Conservation (phyloP, 148 eudicot genomes). For the Rhododendron ferrugineum region DNA sequence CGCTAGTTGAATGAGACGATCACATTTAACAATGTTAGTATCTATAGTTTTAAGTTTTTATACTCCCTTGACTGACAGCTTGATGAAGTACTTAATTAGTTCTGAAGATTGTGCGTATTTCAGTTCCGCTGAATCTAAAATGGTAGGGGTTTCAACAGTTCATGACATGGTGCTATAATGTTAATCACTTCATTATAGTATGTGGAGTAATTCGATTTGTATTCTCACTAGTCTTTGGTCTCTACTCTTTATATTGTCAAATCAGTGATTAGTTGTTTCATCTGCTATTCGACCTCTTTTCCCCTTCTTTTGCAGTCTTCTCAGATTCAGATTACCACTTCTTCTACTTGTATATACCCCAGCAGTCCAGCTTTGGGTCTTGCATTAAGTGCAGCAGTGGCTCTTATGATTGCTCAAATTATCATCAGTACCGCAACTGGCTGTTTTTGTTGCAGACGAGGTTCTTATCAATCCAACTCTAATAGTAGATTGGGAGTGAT, state of each 20-base stretch:
- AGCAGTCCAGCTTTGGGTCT: slow-evolving; percentile 75
- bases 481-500: slow-evolving; percentile 52
- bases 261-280: not conserved
- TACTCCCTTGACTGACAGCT: not conserved
- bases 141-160: not conserved
- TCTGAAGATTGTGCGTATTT: not conserved
- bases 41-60: not conserved
- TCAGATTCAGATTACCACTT: slow-evolving; percentile 36
- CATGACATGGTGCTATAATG: not conserved
- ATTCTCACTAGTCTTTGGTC: slow-evolving; percentile 1
- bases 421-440: slow-evolving; percentile 55
- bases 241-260: not conserved
- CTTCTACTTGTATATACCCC: slow-evolving; percentile 62
- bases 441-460: slow-evolving; percentile 67
- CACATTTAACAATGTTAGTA: not conserved
- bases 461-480: slow-evolving; percentile 37
- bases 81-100: not conserved
- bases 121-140: not conserved
- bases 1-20: not conserved
- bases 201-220: not conserved
- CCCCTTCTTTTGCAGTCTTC: slow-evolving; percentile 36
- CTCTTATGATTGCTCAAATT: slow-evolving; percentile 68
- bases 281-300: not conserved
- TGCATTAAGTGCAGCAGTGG: slow-evolving; percentile 59
- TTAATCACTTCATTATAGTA: not conserved